Conservation (phyloP, 352 stramenopile species). For the Thraustochytrium striatum region DNA sequence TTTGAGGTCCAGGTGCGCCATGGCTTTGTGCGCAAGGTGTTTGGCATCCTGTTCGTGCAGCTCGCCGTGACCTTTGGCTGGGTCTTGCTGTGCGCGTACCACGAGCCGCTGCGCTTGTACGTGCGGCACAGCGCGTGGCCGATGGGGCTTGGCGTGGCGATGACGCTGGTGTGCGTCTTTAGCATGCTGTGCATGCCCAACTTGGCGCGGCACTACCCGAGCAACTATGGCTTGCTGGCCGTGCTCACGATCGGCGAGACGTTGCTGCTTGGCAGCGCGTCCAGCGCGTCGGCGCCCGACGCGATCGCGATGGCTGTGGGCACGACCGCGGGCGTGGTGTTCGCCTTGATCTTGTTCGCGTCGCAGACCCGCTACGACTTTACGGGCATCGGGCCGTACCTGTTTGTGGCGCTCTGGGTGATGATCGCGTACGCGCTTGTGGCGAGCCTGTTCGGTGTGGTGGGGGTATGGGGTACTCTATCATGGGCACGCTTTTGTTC, state of each 20-base stretch:
- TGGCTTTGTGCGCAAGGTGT: slow-evolving; percentile 60
- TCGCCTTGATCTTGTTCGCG: slow-evolving; percentile 57
- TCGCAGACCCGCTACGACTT: slow-evolving; percentile 61
- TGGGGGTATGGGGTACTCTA: slow-evolving; percentile 57
- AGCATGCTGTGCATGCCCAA: slow-evolving; percentile 58
- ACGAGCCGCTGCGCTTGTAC: slow-evolving; percentile 54
- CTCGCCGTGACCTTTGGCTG: slow-evolving; percentile 54
- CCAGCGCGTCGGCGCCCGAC: slow-evolving; percentile 46
- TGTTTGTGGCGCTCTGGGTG: slow-evolving; percentile 56
- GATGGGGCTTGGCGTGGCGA: slow-evolving; percentile 51
- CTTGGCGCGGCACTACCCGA: slow-evolving; percentile 49
- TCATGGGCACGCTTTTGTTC: slow-evolving; percentile 59
- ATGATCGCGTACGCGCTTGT: slow-evolving; percentile 60
- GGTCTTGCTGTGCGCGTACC: slow-evolving; percentile 52
- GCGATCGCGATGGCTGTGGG: slow-evolving; percentile 58
- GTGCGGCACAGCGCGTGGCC: slow-evolving; percentile 55
- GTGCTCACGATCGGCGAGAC: slow-evolving; percentile 57
- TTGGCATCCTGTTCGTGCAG: slow-evolving; percentile 58
- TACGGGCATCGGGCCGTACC: slow-evolving; percentile 57
- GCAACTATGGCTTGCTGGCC: slow-evolving; percentile 57
- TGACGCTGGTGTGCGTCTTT: slow-evolving; percentile 19
- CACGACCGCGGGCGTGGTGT: slow-evolving; percentile 58
- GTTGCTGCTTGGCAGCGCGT: slow-evolving; percentile 57
- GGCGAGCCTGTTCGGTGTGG: slow-evolving; percentile 55
- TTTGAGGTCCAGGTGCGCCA: slow-evolving; percentile 44